Conservation (phyloP, 176 grass and related monocot genomes). For the Calamus simplicifolius region DNA sequence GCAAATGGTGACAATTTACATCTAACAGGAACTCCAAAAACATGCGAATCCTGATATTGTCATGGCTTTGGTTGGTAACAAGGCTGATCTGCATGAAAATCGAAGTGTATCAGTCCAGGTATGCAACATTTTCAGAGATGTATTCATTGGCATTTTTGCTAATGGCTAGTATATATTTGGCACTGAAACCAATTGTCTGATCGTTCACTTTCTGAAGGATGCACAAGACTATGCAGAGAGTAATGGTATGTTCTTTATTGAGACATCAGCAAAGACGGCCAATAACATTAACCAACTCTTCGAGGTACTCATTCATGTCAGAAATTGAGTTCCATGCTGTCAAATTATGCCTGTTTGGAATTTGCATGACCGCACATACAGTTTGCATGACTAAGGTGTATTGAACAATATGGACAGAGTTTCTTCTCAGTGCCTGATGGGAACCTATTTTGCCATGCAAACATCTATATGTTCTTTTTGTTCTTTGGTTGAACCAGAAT, state of each 20-base stretch:
- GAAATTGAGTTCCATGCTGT: no score
- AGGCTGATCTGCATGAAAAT: constrained; percentile 80
- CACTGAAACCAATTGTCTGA: background rate
- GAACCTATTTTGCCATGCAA: no score
- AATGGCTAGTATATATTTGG: constrained; percentile 17
- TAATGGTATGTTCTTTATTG: constrained; percentile 78
- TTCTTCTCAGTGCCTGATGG: no score
- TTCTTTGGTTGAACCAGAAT: no score
- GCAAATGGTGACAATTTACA: background rate
- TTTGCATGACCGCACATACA: no score
- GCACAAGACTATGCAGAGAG: constrained; percentile 50
- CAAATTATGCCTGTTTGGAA: no score
- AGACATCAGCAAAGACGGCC: constrained; percentile 82
- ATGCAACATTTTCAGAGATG: constrained; percentile 11
- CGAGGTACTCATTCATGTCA: constrained; percentile 38
- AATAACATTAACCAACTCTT: constrained; percentile 87
- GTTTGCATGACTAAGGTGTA: no score
- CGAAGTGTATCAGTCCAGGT: constrained; percentile 57
- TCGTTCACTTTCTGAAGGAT: constrained; percentile 38
- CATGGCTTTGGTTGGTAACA: constrained; percentile 96
- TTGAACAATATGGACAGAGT: no score
- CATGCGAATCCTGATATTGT: constrained; percentile 86
- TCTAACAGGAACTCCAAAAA: constrained; percentile 89
- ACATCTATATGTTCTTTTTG: no score
- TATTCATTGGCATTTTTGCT: background rate